Evolutionary conservation across 768 basidiomycete species (phyloP), one percentile per base, ranked within the genome.

Genomic region (Lyophyllum atratum): DNA sequence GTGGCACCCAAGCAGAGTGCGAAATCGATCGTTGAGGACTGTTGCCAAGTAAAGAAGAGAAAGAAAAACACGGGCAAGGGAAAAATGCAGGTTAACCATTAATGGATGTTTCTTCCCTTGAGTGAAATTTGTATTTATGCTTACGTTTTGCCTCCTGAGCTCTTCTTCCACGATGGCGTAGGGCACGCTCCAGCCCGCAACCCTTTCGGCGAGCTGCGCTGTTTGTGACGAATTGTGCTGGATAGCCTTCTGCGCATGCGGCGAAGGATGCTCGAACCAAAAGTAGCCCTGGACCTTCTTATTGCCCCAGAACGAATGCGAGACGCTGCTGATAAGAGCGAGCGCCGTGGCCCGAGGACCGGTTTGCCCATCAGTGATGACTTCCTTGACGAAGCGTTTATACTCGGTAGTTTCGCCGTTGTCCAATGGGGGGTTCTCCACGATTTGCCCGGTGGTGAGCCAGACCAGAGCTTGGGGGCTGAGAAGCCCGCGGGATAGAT

Each of bases 21-120:
- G 66, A 99, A 93, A 73, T 99, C 96, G 68, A 98, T 98, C 12
- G 96, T 99, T 0, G 96, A 92, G 7, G 96, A 98, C 95, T 98
- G 55, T 50, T 17, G 50, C 58, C 49, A 55, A 61, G 49, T 33
- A n/a, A 51, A 50, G 58, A 51, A 43, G 57, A 52, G 59, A 58
- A 66, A 37, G 53, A 49, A 25, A 54, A 31, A 25, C 34, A 58
- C 46, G 42, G 55, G 33, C 15, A 52, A 54, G 19, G n/a, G n/a
- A 50, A 48, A 60, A 37, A 61, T 52, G 51, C 56, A 63, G 57
- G 61, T 45, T 64, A 56, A 49, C 62, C 59, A 68, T 71, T 55
- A 65, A 57, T 63, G 62, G 70, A 61, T 12, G 52, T 49, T 64
- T 60, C 43, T 69, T 66, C 68, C 59, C 62, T 62, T 33, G 46